Conservation (phyloP, 805 yeast species). For the Hanseniaspora guilliermondii region DNA sequence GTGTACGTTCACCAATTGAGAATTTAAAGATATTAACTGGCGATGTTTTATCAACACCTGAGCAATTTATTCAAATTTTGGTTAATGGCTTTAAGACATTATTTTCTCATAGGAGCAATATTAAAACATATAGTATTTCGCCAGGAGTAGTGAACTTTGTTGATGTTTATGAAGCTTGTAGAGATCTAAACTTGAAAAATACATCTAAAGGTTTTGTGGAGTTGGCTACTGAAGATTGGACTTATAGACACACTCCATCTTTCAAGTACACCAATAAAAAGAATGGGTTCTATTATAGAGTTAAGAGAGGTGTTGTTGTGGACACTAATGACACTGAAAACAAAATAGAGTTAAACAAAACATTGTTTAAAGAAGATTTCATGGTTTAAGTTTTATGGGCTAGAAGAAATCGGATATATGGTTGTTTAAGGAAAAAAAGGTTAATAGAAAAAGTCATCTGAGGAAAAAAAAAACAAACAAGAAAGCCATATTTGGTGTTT, state of each 20-base stretch:
- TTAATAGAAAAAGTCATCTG: too few species aligned
- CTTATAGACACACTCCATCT: slow-evolving; percentile 60
- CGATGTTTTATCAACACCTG: slow-evolving; percentile 32
- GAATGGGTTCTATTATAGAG: slow-evolving; percentile 28
- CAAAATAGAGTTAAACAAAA: neutral
- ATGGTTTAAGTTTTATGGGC: neutral
- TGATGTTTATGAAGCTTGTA: slow-evolving; percentile 14
- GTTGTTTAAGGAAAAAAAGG: neutral
- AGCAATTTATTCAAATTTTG: slow-evolving; percentile 24
- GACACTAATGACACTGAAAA: slow-evolving; percentile 14
- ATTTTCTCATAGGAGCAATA: slow-evolving; percentile 18
- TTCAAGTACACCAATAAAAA: slow-evolving; percentile 43
- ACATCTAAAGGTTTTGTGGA: slow-evolving; percentile 26
- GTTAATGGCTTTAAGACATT: slow-evolving; percentile 20
- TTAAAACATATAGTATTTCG: slow-evolving; percentile 24
- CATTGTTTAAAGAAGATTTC: neutral
- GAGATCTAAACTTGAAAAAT: slow-evolving; percentile 25
- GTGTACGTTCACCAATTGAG: slow-evolving; percentile 69
- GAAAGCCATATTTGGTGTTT: too few species aligned
- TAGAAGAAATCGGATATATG: neutral
- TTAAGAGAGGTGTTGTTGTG: slow-evolving; percentile 39
- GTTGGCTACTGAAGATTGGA: slow-evolving; percentile 54
- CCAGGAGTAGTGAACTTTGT: slow-evolving; percentile 30
- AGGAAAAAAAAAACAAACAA: too few species aligned
- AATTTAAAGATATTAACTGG: slow-evolving; percentile 36